A percentile compares a stretch with the other conserved stretches of the same genome.
Conservation (phyloP, 805 yeast genomes). For the Middelhovenomyces tepae region DNA sequence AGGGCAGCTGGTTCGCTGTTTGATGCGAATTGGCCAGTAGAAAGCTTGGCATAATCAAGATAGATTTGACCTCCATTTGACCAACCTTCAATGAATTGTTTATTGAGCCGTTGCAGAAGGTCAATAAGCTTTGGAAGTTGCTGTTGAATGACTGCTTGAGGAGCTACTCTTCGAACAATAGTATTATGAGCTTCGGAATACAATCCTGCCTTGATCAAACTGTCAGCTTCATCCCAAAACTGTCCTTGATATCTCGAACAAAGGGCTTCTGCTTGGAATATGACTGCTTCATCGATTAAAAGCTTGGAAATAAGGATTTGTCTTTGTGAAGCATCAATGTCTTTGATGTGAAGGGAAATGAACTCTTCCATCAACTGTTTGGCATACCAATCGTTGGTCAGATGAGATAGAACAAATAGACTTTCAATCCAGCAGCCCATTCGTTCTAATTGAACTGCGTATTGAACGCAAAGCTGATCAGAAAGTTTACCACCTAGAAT, state of each 20-base stretch:
- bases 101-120: slow-evolving; percentile 18
- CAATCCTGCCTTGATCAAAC: slow-evolving; percentile 51
- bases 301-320: slow-evolving; percentile 33
- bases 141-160: slow-evolving; percentile 52
- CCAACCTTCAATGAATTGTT: slow-evolving; percentile 24
- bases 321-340: slow-evolving; percentile 20
- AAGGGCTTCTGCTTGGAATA: slow-evolving; percentile 55
- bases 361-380: slow-evolving; percentile 14
- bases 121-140: slow-evolving; percentile 18
- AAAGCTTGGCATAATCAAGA: slow-evolving; percentile 23
- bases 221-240: slow-evolving; percentile 49
- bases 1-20: too few species aligned
- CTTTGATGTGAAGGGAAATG: slow-evolving; percentile 13
- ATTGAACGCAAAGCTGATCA: slow-evolving; percentile 33
- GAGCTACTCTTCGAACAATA: slow-evolving; percentile 57
- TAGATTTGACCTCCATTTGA: slow-evolving; percentile 30
- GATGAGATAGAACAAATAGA: slow-evolving; percentile 52
- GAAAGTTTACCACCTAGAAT: slow-evolving; percentile 28
- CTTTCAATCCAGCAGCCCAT: slow-evolving; percentile 50
- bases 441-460: slow-evolving; percentile 45
- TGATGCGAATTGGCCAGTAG: too few species aligned
- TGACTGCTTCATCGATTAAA: slow-evolving; percentile 38
- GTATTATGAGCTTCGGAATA: slow-evolving; percentile 57
- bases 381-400: slow-evolving; percentile 40
- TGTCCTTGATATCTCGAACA: slow-evolving; percentile 42